Evolutionary conservation across 2,329 filamentous ascomycete species (phyloP), one percentile per base, ranked within the genome.

Genomic region (Cytospora mali): DNA sequence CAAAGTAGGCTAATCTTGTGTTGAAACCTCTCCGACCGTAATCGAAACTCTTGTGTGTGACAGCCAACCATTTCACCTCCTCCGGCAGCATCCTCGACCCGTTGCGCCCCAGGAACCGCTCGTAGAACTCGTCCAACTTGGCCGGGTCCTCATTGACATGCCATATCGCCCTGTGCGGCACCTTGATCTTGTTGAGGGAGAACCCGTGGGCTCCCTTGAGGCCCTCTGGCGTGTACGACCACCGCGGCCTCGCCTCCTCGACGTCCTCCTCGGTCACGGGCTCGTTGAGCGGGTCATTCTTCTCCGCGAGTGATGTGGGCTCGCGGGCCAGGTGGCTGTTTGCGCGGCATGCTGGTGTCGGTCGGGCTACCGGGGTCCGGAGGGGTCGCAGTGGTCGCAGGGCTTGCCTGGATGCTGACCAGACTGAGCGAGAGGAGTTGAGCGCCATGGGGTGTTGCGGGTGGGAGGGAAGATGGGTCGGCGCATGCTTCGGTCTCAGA

Each of bases 11-110:
- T 75, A 99, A 80, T 66, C 92, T 86, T 72, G 97, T 94, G 75
- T 99, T 99, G 79, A 94, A 97, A 1, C 94, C 94, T 81, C 93
- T 88, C 72, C 92, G 84, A 58, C 93, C 95, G 73, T 98, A 93
- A 74, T 99, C 94, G 73, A 97, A 98, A 77, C 93, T 97, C 85
- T 98, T 98, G 77, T 98, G 95, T 68, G 95, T 99, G 61, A 99
- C 86, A 31, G 93, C 93, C 71, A 98, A 80, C 95, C 95, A 99
- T 79, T 97, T 98, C 66, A 95, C 82, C 78, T 99, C 94, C 18
- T 97, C 93, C 2, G 90, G 88, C 62, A 99, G 81, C 74, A 95
- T 75, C 69, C 84, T 85, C 68, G 90, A 85, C 62, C 91, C 91
- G 52, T 84, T 87, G 53, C 80, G 81, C 6, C 93, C 94, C 61